A percentile compares a stretch with the other conserved stretches of the same genome.
Conservation (phyloP, 23 red algal genomes). For the Agarophyton chilense region DNA sequence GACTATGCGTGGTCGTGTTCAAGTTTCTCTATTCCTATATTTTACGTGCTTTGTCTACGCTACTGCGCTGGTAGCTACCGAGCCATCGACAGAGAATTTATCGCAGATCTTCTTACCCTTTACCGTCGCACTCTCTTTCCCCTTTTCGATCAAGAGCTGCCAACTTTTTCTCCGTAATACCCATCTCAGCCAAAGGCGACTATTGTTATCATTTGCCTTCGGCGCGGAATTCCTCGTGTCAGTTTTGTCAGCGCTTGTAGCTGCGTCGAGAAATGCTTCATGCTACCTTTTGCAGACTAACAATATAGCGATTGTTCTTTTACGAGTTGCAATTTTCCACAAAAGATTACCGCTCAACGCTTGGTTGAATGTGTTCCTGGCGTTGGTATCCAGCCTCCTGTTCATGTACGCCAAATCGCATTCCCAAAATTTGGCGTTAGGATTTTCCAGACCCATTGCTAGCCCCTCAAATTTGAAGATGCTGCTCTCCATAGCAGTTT, state of each 20-base stretch:
- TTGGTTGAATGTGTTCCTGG: conserved; percentile 52
- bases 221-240: too few species aligned
- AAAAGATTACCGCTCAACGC: conserved; percentile 50
- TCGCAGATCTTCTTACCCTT: conserved; percentile 62
- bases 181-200: conserved; percentile 33
- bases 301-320: conserved; percentile 52
- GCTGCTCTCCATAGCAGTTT: too few species aligned
- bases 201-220: conserved; percentile 30
- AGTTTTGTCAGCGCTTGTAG: conserved; percentile 59
- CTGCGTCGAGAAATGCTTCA: conserved; percentile 54
- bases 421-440: conserved; percentile 33
- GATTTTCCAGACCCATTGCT: conserved; percentile 65
- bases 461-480: conserved; percentile 41
- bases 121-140: conserved; percentile 40
- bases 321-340: conserved; percentile 53
- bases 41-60: conserved; percentile 60
- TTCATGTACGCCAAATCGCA: conserved; percentile 63
- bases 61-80: conserved; percentile 55
- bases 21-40: conserved; percentile 53
- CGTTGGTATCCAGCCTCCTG: too few species aligned
- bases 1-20: conserved; percentile 58
- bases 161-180: conserved; percentile 43
- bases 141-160: conserved; percentile 38
- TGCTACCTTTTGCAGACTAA: conserved; percentile 61
- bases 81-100: conserved; percentile 58